Conservation (phyloP, 1,284 basidiomycete species). For the Austroboletus novae-zelandiae region DNA sequence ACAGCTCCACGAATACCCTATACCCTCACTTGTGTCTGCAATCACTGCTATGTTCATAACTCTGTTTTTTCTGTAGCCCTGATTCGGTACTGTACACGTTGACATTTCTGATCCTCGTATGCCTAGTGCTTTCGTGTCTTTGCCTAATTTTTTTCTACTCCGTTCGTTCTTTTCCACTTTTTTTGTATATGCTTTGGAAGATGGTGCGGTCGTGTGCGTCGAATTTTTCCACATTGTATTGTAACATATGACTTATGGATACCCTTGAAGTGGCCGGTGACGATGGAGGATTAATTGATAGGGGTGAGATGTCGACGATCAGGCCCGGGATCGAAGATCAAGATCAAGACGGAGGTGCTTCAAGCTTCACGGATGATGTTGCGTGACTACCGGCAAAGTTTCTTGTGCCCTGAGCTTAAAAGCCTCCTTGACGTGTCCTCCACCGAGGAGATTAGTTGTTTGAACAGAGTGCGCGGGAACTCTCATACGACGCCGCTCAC, state of each 20-base stretch:
- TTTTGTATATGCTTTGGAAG: background rate
- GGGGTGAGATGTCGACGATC: constrained; percentile 24
- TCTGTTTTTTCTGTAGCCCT: constrained; percentile 27
- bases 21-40: constrained; percentile 26
- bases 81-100: constrained; percentile 29
- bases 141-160: background rate
- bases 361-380: constrained; percentile 26
- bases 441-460: constrained; percentile 11
- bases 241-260: constrained; percentile 9
- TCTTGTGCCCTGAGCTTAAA: constrained; percentile 10
- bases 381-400: constrained; percentile 11
- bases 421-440: constrained; percentile 15
- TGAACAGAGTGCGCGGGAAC: background rate
- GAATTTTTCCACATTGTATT: constrained; percentile 14
- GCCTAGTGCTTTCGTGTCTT: constrained; percentile 4
- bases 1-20: constrained; percentile 17
- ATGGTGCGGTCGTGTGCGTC: background rate
- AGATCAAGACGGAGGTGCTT: constrained; percentile 13
- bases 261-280: constrained; percentile 6
- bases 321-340: constrained; percentile 32
- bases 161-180: constrained; percentile 7
- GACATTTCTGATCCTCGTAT: constrained; percentile 2
- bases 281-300: constrained; percentile 21
- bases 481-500: constrained; percentile 9
- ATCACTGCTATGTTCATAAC: constrained; percentile 29